These are phyloP conservation scores for Oryza rufipogon DNA, from an alignment of 176 grass and related monocot genomes.

Conservation along the genomic window DNA sequence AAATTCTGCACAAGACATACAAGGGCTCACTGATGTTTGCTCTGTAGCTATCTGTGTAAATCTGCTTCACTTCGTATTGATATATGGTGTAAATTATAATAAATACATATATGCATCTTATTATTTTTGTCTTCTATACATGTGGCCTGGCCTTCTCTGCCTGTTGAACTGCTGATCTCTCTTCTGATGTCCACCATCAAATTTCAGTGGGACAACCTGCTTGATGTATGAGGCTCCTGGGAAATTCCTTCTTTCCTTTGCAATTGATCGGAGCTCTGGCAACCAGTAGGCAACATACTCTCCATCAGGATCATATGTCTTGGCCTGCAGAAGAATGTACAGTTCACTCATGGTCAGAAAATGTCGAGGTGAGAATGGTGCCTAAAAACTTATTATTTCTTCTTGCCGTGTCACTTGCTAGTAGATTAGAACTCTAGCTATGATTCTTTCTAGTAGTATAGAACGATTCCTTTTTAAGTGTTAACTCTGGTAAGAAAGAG, in stretches of 20 bases:
- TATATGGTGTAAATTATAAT: background rate
- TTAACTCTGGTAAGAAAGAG: conserved; percentile 1
- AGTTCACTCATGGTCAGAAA: background rate
- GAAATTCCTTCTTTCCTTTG: conserved; percentile 71
- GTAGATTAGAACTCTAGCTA: background rate
- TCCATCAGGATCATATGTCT: conserved; percentile 74
- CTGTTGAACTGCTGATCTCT: conserved; percentile 51
- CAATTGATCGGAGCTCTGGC: conserved; percentile 52
- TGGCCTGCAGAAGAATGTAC: conserved; percentile 57
- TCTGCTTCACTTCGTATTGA: background rate
- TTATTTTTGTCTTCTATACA: conserved; percentile 51
- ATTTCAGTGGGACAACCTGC: conserved; percentile 79
- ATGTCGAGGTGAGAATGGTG: too few species aligned
- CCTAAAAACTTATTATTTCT: background rate
- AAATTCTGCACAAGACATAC: background rate
- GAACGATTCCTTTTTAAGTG: too few species aligned
- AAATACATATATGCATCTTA: background rate
- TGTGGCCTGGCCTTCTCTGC: conserved; percentile 46
- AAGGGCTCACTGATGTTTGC: background rate
- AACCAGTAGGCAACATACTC: conserved; percentile 82
- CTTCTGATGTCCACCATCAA: conserved; percentile 47
- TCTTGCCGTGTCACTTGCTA: background rate
- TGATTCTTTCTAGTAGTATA: too few species aligned
- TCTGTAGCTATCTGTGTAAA: background rate
- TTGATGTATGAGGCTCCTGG: conserved; percentile 77